Conservation (phyloP, 257 asterid species). For the Gynochthodes officinalis region DNA sequence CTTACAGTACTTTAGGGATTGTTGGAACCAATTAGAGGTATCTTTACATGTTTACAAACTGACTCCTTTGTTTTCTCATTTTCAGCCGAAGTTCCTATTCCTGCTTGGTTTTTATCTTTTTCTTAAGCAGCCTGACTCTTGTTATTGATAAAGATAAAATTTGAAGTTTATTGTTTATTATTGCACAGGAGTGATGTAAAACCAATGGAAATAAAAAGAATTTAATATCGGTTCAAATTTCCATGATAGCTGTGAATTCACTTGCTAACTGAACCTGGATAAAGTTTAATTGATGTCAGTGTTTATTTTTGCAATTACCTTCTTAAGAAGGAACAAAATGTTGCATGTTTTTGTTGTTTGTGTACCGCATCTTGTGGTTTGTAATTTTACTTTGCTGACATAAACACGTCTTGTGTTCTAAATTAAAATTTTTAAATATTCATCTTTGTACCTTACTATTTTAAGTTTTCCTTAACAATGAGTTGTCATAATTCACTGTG, state of each 20-base stretch:
- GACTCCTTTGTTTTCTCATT: background rate
- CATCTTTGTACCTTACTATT: background rate
- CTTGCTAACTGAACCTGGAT: background rate
- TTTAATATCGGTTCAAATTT: background rate
- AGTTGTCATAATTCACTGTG: too few relatives aligned
- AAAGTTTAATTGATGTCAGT: background rate
- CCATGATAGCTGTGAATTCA: background rate
- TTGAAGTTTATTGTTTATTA: background rate
- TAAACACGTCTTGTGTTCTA: background rate
- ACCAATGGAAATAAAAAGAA: background rate
- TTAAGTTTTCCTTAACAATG: background rate
- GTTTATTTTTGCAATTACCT: background rate
- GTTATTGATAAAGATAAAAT: background rate
- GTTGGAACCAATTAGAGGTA: constrained; percentile 84
- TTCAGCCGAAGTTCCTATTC: background rate
- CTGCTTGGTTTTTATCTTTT: constrained; percentile 2
- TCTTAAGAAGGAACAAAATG: background rate
- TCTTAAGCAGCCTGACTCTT: background rate
- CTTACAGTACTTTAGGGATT: constrained; percentile 73
- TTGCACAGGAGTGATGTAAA: background rate
- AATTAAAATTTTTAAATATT: background rate
- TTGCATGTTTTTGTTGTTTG: background rate
- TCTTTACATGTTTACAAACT: constrained; percentile 10
- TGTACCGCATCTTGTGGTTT: background rate
- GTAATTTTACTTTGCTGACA: background rate